These are phyloP conservation scores for Hyphopichia buzzinii DNA, from an alignment of 1,139 yeast genomes.

Conservation along the genomic window DNA sequence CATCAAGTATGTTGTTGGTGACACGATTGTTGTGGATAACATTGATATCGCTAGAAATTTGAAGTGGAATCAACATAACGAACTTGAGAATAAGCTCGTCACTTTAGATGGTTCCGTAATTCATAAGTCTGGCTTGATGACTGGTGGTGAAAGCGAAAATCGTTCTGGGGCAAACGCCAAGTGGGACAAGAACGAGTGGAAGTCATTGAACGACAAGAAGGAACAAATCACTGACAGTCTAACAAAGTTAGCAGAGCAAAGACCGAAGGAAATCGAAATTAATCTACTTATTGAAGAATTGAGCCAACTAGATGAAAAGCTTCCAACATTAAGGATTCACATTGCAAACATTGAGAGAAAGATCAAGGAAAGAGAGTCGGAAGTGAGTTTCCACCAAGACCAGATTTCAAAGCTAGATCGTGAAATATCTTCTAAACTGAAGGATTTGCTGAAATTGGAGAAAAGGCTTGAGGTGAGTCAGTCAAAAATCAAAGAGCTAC, in stretches of 20 bases:
- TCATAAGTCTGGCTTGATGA: slow-evolving; percentile 85
- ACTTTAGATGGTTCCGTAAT: slow-evolving; percentile 83
- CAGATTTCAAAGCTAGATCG: slow-evolving; percentile 16
- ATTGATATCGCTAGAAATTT: slow-evolving; percentile 66
- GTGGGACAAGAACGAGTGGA: slow-evolving; percentile 79
- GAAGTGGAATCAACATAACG: slow-evolving; percentile 58
- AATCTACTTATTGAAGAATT: slow-evolving; percentile 58
- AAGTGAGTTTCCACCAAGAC: slow-evolving; percentile 49
- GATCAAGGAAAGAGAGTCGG: slow-evolving; percentile 53
- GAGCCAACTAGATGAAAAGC: slow-evolving; percentile 50
- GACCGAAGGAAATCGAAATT: slow-evolving; percentile 57
- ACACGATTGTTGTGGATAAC: slow-evolving; percentile 75
- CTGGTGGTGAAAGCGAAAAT: slow-evolving; percentile 69
- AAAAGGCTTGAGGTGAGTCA: slow-evolving; percentile 22
- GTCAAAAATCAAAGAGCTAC: slow-evolving; percentile 34
- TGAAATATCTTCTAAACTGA: slow-evolving; percentile 17
- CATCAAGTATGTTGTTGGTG: slow-evolving; percentile 76
- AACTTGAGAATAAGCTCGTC: slow-evolving; percentile 66
- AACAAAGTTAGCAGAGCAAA: slow-evolving; percentile 44
- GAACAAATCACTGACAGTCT: slow-evolving; percentile 60
- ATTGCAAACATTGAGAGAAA: slow-evolving; percentile 49
- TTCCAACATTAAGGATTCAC: slow-evolving; percentile 53
- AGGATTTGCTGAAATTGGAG: slow-evolving; percentile 29
- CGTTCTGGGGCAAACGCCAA: slow-evolving; percentile 30
- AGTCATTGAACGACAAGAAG: slow-evolving; percentile 54